Evolutionary conservation across 306 rosid genomes (phyloP).

Genomic region (Cucurbita ficifolia): DNA sequence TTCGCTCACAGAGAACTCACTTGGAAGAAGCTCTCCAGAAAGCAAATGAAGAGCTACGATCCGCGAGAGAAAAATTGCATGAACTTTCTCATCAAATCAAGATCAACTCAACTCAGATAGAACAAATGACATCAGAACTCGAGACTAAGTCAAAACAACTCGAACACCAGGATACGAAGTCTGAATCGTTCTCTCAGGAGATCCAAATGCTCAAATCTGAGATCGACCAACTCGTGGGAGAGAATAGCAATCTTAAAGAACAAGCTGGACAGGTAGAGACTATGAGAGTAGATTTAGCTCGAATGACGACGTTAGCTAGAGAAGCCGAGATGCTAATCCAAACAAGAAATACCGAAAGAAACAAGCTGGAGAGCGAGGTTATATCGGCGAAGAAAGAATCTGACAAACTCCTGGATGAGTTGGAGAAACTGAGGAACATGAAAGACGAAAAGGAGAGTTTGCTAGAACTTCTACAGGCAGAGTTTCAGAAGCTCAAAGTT

Average conservation of each 20-base stretch:
- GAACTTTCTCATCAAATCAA: slow-evolving; percentile 47
- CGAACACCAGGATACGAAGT: slow-evolving; percentile 34
- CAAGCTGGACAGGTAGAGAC: slow-evolving; percentile 31
- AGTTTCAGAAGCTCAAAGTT: slow-evolving; percentile 41
- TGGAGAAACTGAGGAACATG: slow-evolving; percentile 23
- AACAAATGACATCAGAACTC: slow-evolving; percentile 38
- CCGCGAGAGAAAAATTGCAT: slow-evolving; percentile 22
- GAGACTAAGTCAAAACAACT: slow-evolving; percentile 46
- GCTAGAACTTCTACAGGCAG: slow-evolving; percentile 27
- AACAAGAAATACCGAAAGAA: slow-evolving; percentile 39
- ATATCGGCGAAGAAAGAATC: slow-evolving; percentile 41
- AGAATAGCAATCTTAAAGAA: slow-evolving; percentile 26
- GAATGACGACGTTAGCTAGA: slow-evolving; percentile 31
- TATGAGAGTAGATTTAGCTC: slow-evolving; percentile 35
- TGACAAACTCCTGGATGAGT: slow-evolving; percentile 29
- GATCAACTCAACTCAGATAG: slow-evolving; percentile 28
- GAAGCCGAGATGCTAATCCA: slow-evolving; percentile 36
- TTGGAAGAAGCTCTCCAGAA: slow-evolving; percentile 47
- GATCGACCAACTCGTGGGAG: slow-evolving; percentile 33
- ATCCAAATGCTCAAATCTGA: slow-evolving; percentile 34
- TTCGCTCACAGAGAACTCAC: slow-evolving; percentile 39
- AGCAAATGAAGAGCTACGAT: slow-evolving; percentile 42
- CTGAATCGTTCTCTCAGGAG: slow-evolving; percentile 36
- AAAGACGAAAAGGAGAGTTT: slow-evolving; percentile 46
- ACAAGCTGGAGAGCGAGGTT: slow-evolving; percentile 32